A percentile compares a stretch with the other conserved stretches of the same genome.
phyloP scores from a whole-genome alignment of 768 basidiomycete species.

The Rhodosporidiobolus sp. region DNA sequence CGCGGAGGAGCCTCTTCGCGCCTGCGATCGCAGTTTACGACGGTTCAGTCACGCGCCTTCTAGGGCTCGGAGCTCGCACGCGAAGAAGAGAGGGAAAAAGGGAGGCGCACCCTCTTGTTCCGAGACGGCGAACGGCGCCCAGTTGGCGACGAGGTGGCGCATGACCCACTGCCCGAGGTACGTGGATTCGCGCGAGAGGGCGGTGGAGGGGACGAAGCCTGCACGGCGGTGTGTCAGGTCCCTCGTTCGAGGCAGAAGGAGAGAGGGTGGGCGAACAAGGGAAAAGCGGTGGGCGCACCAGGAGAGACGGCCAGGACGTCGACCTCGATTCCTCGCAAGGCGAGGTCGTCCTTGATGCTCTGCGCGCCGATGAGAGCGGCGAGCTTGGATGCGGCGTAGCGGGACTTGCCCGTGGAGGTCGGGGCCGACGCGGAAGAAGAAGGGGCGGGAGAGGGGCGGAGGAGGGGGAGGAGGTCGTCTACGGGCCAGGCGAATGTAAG shows the following conservation, averaged over 20 bases:
- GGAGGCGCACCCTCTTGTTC: constrained; percentile 28
- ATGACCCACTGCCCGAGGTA: constrained; percentile 1
- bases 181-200: constrained; percentile 24
- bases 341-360: background rate
- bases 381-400: constrained; percentile 30
- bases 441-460: background rate
- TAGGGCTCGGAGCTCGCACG: no score
- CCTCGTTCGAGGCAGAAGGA: no score
- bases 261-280: no score
- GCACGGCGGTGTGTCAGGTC: background rate
- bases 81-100: background rate
- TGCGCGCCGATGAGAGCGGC: background rate
- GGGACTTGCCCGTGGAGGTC: background rate
- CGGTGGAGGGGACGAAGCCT: constrained; percentile 43
- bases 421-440: background rate
- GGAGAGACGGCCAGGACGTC: constrained; percentile 28
- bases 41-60: no score
- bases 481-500: background rate
- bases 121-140: constrained; percentile 33
- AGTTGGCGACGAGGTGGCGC: constrained; percentile 16
- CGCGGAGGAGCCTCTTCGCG: no score
- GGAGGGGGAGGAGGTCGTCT: background rate
- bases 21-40: no score
- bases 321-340: background rate
- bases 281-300: constrained; percentile 2